These are phyloP conservation scores for Hysterangium stoloniferum DNA, from an alignment of 768 basidiomycete genomes.

Conservation along the genomic window DNA sequence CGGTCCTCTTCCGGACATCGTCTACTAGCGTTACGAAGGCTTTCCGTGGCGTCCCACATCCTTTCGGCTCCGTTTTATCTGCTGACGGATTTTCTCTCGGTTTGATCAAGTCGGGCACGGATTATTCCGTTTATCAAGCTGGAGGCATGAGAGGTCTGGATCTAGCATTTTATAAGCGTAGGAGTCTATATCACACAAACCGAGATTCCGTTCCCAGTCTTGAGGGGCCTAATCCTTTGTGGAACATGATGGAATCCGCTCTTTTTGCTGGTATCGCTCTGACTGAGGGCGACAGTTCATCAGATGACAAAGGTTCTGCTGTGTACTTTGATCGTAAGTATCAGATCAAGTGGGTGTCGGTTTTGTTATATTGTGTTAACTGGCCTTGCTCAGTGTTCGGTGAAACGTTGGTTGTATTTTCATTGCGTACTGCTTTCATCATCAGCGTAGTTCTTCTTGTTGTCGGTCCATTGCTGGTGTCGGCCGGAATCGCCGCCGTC, in stretches of 20 bases:
- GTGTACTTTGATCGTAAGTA: constrained; percentile 72
- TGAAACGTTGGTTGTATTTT: constrained; percentile 43
- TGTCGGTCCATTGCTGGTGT: constrained; percentile 44
- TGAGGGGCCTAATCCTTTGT: constrained; percentile 49
- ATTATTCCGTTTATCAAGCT: constrained; percentile 58
- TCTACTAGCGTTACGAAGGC: constrained; percentile 48
- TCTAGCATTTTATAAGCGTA: constrained; percentile 68
- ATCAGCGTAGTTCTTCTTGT: constrained; percentile 53
- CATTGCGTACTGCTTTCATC: constrained; percentile 41
- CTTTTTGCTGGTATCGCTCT: constrained; percentile 47
- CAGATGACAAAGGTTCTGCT: constrained; percentile 23
- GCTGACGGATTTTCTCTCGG: constrained; percentile 63
- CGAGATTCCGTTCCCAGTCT: constrained; percentile 59
- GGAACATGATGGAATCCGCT: constrained; percentile 72
- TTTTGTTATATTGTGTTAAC: neutral
- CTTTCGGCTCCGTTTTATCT: constrained; percentile 64
- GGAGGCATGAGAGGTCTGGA: constrained; percentile 64
- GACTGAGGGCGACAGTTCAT: constrained; percentile 34
- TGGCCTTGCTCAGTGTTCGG: constrained; percentile 69
- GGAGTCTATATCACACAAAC: constrained; percentile 72
- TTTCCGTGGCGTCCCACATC: constrained; percentile 50
- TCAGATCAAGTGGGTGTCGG: neutral
- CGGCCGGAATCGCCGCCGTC: constrained; percentile 17
- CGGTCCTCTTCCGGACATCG: constrained; percentile 68
- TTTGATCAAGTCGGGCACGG: constrained; percentile 61